These are phyloP conservation scores for Tubosaeta sp. DNA, from an alignment of 768 basidiomycete genomes.

Conservation along the genomic window DNA sequence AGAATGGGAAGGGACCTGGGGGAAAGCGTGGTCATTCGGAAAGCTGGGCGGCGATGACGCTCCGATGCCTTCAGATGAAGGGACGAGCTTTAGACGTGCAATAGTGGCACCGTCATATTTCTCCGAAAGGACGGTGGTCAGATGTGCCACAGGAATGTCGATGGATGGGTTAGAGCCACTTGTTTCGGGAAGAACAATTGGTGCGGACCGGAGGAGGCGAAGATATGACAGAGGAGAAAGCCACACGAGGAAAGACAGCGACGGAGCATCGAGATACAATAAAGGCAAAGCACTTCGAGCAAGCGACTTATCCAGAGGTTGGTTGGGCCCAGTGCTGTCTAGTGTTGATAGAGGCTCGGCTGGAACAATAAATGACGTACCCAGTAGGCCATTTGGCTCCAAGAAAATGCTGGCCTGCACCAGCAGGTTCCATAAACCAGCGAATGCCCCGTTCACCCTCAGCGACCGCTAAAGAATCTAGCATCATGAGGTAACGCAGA, in stretches of 20 bases:
- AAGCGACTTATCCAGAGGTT: conserved; percentile 67
- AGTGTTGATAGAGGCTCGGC: neutral
- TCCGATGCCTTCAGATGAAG: conserved; percentile 19
- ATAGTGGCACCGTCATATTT: conserved; percentile 48
- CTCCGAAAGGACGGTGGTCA: conserved; percentile 43
- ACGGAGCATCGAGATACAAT: conserved; percentile 65
- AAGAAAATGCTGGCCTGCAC: conserved; percentile 16
- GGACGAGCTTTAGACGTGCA: conserved; percentile 47
- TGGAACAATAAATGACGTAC: conserved; percentile 10
- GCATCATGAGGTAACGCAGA: conserved; percentile 64
- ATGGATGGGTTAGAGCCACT: conserved; percentile 12
- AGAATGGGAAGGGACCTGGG: conserved; percentile 27
- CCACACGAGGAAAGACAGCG: conserved; percentile 68
- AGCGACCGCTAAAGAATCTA: conserved; percentile 59
- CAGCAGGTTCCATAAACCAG: conserved; percentile 61
- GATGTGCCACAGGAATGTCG: conserved; percentile 49
- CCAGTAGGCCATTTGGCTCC: conserved; percentile 13
- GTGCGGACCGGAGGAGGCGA: conserved; percentile 43
- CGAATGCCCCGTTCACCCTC: conserved; percentile 58
- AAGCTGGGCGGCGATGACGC: conserved; percentile 9
- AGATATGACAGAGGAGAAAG: conserved; percentile 70
- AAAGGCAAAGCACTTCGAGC: conserved; percentile 53
- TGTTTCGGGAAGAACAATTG: conserved; percentile 14
- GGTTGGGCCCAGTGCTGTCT: conserved; percentile 31
- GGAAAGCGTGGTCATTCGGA: conserved; percentile 24